phyloP scores from a whole-genome alignment of 202 grass and related monocot genomes.

The Carex arenaria region DNA sequence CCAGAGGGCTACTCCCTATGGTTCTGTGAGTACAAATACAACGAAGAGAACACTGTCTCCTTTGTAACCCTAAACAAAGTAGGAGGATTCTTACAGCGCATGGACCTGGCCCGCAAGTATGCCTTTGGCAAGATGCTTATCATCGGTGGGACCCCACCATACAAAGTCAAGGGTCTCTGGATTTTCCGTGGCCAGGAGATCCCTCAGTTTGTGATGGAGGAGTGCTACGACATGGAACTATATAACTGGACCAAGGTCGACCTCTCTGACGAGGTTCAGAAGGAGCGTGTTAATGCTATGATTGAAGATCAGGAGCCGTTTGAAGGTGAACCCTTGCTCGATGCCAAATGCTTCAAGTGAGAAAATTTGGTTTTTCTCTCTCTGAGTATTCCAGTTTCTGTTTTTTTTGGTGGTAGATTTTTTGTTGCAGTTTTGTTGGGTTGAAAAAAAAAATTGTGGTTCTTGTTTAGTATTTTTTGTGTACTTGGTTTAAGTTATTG shows the following conservation, averaged over 20 bases:
- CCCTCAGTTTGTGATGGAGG: slow-evolving; percentile 69
- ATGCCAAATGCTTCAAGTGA: slow-evolving; percentile 91
- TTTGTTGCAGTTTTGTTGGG: slow-evolving; percentile 16
- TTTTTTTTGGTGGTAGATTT: slow-evolving; percentile 1
- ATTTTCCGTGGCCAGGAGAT: slow-evolving; percentile 64
- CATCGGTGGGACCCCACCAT: slow-evolving; percentile 52
- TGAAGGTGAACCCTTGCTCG: slow-evolving; percentile 54
- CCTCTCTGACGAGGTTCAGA: slow-evolving; percentile 58
- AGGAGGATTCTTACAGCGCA: slow-evolving; percentile 67
- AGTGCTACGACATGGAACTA: slow-evolving; percentile 79
- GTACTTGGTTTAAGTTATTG: slow-evolving; percentile 4
- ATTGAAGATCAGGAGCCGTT: slow-evolving; percentile 87
- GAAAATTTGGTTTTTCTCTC: neutral
- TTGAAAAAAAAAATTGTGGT: neutral
- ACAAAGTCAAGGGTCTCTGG: slow-evolving; percentile 80
- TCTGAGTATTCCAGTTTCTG: neutral
- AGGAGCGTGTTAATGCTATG: slow-evolving; percentile 71
- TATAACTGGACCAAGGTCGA: slow-evolving; percentile 84
- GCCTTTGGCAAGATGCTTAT: slow-evolving; percentile 91
- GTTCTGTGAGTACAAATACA: slow-evolving; percentile 98
- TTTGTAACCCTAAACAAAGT: slow-evolving; percentile 86
- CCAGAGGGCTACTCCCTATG: slow-evolving; percentile 91
- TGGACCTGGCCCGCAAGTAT: slow-evolving; percentile 72
- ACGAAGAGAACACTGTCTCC: slow-evolving; percentile 77
- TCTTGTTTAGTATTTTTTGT: slow-evolving; percentile 14